These are phyloP conservation scores for Cryptosporidium viatorum DNA, from an alignment of 169 alveolate species.

Conservation along the genomic window DNA sequence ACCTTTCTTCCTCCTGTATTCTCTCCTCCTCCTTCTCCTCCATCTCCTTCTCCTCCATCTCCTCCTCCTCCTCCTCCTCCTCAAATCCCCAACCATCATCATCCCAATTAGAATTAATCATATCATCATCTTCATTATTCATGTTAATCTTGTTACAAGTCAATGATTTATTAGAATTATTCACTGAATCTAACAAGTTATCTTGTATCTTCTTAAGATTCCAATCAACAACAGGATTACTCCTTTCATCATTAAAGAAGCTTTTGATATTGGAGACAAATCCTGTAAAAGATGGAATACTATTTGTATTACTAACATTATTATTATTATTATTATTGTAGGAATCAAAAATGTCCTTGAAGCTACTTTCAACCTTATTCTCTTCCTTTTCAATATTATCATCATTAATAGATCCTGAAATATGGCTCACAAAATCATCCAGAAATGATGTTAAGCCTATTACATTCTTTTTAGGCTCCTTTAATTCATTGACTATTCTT, in stretches of 20 bases:
- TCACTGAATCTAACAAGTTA: conserved; percentile 13
- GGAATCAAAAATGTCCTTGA: conserved; percentile 60
- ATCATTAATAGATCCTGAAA: conserved; percentile 36
- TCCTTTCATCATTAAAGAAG: conserved; percentile 74
- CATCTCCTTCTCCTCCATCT: neutral
- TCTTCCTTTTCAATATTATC: conserved; percentile 58
- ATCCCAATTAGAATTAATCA: conserved; percentile 17
- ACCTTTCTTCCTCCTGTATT: neutral
- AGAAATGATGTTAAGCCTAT: conserved; percentile 6
- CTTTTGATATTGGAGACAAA: conserved; percentile 73
- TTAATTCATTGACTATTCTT: neutral
- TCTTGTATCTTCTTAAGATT: conserved; percentile 43
- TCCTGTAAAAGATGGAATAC: conserved; percentile 74
- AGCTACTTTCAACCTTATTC: conserved; percentile 39
- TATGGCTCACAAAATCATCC: conserved; percentile 64
- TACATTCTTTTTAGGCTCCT: neutral
- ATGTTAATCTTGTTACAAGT: conserved; percentile 9
- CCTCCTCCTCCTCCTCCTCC: neutral
- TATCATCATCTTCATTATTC: neutral
- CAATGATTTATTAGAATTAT: conserved; percentile 16
- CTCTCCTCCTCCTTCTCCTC: neutral
- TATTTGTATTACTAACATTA: neutral
- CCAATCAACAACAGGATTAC: conserved; percentile 52
- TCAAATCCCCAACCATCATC: conserved; percentile 17
- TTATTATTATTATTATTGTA: neutral